phyloP scores from a whole-genome alignment of 495 filamentous ascomycete genomes.

The Talaromyces ruber region DNA sequence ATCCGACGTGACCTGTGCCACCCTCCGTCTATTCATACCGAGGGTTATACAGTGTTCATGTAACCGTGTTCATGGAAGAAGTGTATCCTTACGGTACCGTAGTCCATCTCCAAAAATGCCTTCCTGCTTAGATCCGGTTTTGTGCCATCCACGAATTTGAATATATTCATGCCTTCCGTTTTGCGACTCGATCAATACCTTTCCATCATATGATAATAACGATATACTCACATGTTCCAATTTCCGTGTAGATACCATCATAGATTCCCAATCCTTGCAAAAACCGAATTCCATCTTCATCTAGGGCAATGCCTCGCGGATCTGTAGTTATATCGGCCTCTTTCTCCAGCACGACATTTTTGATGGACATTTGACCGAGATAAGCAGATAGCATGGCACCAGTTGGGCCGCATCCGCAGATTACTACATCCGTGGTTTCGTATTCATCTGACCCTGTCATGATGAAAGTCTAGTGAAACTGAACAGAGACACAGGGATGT shows the following conservation, averaged over 20 bases:
- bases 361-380: constrained; percentile 16
- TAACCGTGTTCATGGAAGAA: background rate
- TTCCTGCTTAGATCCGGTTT: constrained; percentile 11
- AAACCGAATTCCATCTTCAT: constrained; percentile 41
- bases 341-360: constrained; percentile 33
- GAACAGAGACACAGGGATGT: background rate
- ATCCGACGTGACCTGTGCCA: constrained; percentile 26
- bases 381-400: constrained; percentile 29
- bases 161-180: constrained; percentile 15
- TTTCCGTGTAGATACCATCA: constrained; percentile 24
- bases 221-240: constrained; percentile 20
- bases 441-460: constrained; percentile 4
- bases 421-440: constrained; percentile 29
- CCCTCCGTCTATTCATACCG: constrained; percentile 18
- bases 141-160: constrained; percentile 20
- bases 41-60: background rate
- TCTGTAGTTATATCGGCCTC: constrained; percentile 37
- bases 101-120: constrained; percentile 20
- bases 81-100: constrained; percentile 14
- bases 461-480: background rate
- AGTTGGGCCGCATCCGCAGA: constrained; percentile 30
- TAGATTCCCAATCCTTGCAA: constrained; percentile 37
- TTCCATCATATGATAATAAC: background rate
- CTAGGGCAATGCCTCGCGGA: constrained; percentile 42
- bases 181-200: background rate